Conservation (phyloP, 768 basidiomycete genomes). For the Amylocystis lapponica region DNA sequence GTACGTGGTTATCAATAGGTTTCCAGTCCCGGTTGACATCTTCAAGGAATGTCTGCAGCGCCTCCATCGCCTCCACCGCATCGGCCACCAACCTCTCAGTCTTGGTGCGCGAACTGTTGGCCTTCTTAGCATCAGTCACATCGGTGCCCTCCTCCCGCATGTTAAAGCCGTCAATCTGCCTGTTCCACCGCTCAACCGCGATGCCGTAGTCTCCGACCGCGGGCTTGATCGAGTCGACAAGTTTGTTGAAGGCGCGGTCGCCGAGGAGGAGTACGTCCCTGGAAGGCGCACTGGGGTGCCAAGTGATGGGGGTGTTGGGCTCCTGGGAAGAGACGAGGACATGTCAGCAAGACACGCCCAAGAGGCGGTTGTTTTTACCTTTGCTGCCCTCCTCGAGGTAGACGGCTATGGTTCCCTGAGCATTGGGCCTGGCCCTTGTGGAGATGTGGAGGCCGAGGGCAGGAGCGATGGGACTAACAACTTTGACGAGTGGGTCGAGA, state of each 20-base stretch:
- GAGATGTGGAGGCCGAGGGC: constrained; percentile 30
- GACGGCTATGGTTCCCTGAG: constrained; percentile 30
- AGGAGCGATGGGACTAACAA: constrained; percentile 29
- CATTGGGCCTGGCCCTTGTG: constrained; percentile 24
- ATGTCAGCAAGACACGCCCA: constrained; percentile 27
- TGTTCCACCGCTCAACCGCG: neutral
- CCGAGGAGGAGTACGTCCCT: constrained; percentile 25
- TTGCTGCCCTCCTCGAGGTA: no score
- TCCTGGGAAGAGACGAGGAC: constrained; percentile 19
- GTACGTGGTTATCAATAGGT: constrained; percentile 1
- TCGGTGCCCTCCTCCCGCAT: constrained; percentile 2
- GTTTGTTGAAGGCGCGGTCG: constrained; percentile 3
- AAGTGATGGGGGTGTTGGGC: constrained; percentile 21
- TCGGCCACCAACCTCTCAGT: constrained; percentile 3
- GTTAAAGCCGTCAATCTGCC: constrained; percentile 19
- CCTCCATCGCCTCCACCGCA: constrained; percentile 10
- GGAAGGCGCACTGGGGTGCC: constrained; percentile 20
- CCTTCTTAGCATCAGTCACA: constrained; percentile 17
- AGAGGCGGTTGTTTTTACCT: no score
- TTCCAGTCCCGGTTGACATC: constrained; percentile 14
- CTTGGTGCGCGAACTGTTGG: constrained; percentile 1
- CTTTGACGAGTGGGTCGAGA: constrained; percentile 23
- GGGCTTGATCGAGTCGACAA: constrained; percentile 4
- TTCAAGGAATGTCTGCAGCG: constrained; percentile 5
- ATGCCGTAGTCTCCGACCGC: constrained; percentile 3